Evolutionary conservation across 208 protist species (phyloP).

Genomic region (Leishmania major): DNA sequence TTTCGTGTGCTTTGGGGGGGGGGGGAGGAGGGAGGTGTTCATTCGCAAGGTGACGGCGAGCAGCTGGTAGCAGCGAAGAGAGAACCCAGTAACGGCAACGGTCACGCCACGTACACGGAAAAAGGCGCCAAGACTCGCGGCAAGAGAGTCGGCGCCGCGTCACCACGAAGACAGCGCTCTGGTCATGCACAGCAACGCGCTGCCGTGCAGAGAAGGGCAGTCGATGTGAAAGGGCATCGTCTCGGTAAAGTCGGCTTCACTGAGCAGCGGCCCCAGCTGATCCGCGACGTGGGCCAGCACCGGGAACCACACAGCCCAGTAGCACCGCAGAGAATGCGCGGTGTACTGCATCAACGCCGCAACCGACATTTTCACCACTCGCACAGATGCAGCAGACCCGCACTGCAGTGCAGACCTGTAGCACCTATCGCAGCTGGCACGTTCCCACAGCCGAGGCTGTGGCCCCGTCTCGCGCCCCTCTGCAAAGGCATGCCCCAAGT

Average conservation of each 20-base stretch:
- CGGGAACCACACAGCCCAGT: constrained; percentile 26
- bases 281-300: constrained; percentile 15
- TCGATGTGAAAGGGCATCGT: constrained; percentile 3
- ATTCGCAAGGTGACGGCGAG: no score
- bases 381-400: background rate
- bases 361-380: background rate
- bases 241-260: constrained; percentile 18
- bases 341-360: constrained; percentile 22
- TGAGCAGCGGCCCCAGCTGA: constrained; percentile 15
- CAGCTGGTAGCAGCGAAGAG: background rate
- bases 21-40: no score
- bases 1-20: background rate
- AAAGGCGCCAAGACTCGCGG: background rate
- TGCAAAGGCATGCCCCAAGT: constrained; percentile 29
- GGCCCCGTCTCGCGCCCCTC: constrained; percentile 17
- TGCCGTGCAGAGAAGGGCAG: background rate
- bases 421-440: constrained; percentile 17
- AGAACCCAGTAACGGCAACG: background rate
- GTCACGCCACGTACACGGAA: background rate
- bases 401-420: constrained; percentile 7
- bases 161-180: background rate
- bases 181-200: background rate
- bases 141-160: background rate
- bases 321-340: constrained; percentile 10
- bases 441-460: background rate